These are phyloP conservation scores for Aspergillus udagawae DNA, from an alignment of 2,329 filamentous ascomycete species.

Conservation along the genomic window DNA sequence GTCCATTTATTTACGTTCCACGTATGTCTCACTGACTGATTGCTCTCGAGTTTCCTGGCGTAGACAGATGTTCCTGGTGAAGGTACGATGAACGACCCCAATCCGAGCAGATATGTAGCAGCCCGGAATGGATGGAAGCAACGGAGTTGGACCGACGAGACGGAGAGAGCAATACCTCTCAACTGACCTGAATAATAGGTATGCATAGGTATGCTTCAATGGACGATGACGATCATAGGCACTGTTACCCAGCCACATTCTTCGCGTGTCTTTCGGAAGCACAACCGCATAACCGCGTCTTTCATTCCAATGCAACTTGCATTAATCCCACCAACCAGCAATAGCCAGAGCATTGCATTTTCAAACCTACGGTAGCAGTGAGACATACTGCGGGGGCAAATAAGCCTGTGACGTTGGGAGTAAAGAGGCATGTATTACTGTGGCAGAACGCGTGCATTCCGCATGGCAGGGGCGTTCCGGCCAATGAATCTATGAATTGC, in stretches of 20 bases:
- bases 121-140: background rate
- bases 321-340: background rate
- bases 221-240: background rate
- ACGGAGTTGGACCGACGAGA: background rate
- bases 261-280: background rate
- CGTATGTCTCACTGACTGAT: too few relatives aligned
- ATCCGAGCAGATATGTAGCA: background rate
- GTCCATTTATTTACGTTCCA: too few relatives aligned
- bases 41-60: background rate
- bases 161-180: background rate
- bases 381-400: background rate
- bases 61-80: background rate
- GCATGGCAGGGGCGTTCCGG: background rate
- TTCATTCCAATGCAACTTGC: background rate
- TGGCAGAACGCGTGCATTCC: background rate
- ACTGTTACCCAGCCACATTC: background rate
- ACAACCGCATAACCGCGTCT: background rate
- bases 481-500: background rate
- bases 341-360: background rate
- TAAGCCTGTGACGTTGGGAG: background rate
- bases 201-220: background rate
- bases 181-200: background rate
- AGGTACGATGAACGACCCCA: background rate
- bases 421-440: background rate
- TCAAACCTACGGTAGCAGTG: background rate